Conservation (phyloP, 2,329 filamentous ascomycete genomes). For the Xylaria multiplex region DNA sequence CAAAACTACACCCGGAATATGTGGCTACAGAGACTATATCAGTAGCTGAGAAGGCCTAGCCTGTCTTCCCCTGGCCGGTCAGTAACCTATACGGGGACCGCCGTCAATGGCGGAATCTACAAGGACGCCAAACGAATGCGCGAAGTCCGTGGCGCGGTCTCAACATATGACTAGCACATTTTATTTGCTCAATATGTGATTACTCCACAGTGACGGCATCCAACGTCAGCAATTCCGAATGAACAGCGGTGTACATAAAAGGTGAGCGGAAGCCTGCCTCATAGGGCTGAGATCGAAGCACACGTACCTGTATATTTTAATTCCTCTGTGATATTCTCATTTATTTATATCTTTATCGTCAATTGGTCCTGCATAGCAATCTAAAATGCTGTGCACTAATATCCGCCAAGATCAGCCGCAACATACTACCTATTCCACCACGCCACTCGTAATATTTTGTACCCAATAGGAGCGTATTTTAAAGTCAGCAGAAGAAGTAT, state of each 20-base stretch:
- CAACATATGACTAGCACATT: background rate
- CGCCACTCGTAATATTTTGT: background rate
- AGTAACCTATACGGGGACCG: background rate
- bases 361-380: background rate
- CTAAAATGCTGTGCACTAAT: background rate
- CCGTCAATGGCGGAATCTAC: background rate
- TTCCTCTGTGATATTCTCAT: background rate
- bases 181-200: background rate
- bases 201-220: constrained; percentile 17
- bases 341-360: background rate
- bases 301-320: background rate
- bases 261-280: constrained; percentile 13
- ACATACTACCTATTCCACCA: too few relatives aligned
- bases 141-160: background rate
- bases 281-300: constrained; percentile 27
- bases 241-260: constrained; percentile 27
- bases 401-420: constrained; percentile 3
- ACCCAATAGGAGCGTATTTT: background rate
- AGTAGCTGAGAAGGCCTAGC: background rate
- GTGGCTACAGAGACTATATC: background rate
- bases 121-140: constrained; percentile 4
- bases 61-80: background rate
- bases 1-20: background rate
- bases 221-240: constrained; percentile 26
- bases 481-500: constrained; percentile 15